A percentile compares a stretch with the other conserved stretches of the same genome.
These are phyloP conservation scores for Graphilbum fragrans DNA, from an alignment of 2,329 filamentous ascomycete species.

Conservation along the genomic window DNA sequence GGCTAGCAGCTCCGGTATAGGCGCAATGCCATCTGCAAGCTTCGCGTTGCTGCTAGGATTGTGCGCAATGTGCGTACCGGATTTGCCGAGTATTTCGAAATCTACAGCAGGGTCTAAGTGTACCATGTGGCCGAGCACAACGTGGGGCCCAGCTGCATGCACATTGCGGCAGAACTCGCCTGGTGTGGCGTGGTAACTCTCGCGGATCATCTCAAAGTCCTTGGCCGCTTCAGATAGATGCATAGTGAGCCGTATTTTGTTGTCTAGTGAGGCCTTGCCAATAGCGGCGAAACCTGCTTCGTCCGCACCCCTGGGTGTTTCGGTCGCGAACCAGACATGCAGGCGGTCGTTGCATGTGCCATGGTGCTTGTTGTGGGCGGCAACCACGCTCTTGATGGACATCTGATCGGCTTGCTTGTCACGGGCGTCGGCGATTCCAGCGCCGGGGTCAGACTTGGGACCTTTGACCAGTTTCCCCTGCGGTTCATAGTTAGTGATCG, in stretches of 20 bases:
- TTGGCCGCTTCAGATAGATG: neutral
- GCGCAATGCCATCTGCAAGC: slow-evolving; percentile 2
- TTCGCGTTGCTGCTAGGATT: slow-evolving; percentile 4
- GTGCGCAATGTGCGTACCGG: neutral
- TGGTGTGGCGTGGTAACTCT: neutral
- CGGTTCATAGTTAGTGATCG: too few relatives aligned
- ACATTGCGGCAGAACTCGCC: neutral
- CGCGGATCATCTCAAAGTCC: neutral
- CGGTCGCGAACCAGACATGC: slow-evolving; percentile 1
- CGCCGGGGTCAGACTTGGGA: neutral
- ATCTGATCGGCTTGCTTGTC: neutral
- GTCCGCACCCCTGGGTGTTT: slow-evolving; percentile 1
- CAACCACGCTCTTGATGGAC: neutral
- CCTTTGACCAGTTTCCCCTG: slow-evolving; percentile 3
- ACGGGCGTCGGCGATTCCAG: neutral
- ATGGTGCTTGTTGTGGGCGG: neutral
- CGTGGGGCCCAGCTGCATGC: neutral
- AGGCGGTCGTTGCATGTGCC: neutral
- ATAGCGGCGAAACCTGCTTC: neutral
- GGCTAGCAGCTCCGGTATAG: slow-evolving; percentile 9
- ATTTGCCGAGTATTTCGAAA: neutral
- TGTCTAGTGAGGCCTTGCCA: neutral
- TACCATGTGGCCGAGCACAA: slow-evolving; percentile 2
- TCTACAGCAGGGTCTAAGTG: slow-evolving; percentile 1
- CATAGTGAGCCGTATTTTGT: slow-evolving; percentile 1